Base-by-base conservation (phyloP, 2,329 filamentous ascomycete genomes). In the Alternaria brassicae region DNA sequence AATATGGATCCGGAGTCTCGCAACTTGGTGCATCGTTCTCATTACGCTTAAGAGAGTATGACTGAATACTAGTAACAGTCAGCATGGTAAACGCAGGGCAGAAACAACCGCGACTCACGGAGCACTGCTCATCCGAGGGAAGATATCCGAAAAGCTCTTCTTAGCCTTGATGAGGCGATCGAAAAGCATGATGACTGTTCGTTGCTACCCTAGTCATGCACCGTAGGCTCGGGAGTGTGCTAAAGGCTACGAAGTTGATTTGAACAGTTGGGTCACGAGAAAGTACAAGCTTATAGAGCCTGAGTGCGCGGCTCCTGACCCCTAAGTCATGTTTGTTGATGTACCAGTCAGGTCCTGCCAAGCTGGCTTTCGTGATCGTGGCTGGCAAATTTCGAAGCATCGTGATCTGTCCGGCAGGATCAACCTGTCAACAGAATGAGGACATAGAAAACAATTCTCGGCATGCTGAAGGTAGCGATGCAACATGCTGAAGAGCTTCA, bases 61-160 rank as follows among this genome's bases (percentile, higher is more conserved):
- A 17, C 15, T 47, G 23, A 6, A 17, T 57, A 19, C 49, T 58
- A 42, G 21, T 23, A 15, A 39, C 8, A 37, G 41, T 66, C 12
- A 66, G 61, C 25, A 53, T 37, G 3, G 39, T 12, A 39, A 4
- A 49, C n/a, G 21, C 7, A 13, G 21, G 19, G 12, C 2, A 28
- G 15, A 4, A 42, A 15, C 12, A 23, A 9, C 6, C 6, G 10
- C 7, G 4, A 57, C 55, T 30, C 27, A 53, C 42, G 28, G 27
- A 10, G 48, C 15, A 15, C 21, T 27, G n/a, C 34, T 53, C 6
- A 65, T 47, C n/a, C 51, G 53, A 32, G 62, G 61, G 63, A 71
- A 69, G 56, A 75, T 66, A 15, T 68, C 70, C 6, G 72, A 68
- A 37, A 74, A 56, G 42, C 73, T 75, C 61, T 72, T 74, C 55